phyloP scores from a whole-genome alignment of 805 yeast species.

The Zygoascus flipseniorum region DNA sequence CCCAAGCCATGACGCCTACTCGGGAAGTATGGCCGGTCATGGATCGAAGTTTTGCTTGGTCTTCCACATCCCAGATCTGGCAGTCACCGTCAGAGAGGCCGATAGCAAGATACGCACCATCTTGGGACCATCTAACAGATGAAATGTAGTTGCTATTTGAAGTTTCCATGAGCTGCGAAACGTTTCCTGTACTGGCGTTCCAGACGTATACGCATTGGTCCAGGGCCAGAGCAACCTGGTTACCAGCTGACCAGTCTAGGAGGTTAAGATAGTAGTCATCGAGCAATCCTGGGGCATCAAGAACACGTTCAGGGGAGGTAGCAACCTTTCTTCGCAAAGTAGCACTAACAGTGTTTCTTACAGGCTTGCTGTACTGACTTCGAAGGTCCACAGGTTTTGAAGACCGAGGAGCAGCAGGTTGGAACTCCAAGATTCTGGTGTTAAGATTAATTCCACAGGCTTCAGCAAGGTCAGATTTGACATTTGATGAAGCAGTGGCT shows the following conservation, averaged over 20 bases:
- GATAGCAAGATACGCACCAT: conserved; percentile 75
- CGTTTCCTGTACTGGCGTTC: conserved; percentile 82
- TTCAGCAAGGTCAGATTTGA: conserved; percentile 78
- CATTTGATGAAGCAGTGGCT: conserved; percentile 26
- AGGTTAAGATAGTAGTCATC: conserved; percentile 90
- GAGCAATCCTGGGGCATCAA: conserved; percentile 91
- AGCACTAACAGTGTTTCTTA: conserved; percentile 25
- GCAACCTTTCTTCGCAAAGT: conserved; percentile 52
- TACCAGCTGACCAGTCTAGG: conserved; percentile 77
- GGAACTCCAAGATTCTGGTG: conserved; percentile 75
- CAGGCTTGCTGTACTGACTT: conserved; percentile 29
- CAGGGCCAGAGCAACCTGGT: conserved; percentile 80
- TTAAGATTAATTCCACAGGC: conserved; percentile 88
- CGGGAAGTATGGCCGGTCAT: conserved; percentile 69
- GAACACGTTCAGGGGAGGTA: conserved; percentile 81
- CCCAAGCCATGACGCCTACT: conserved; percentile 81
- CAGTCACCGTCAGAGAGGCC: conserved; percentile 77
- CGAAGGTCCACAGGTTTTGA: conserved; percentile 28
- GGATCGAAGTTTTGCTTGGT: conserved; percentile 63
- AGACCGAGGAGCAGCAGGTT: conserved; percentile 73
- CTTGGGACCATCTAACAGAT: conserved; percentile 84
- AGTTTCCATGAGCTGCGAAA: conserved; percentile 53
- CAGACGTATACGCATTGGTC: conserved; percentile 80
- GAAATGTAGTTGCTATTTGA: conserved; percentile 42
- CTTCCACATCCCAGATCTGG: conserved; percentile 91